Conservation (phyloP, 1,284 basidiomycete genomes). For the Ganoderma multipileum region DNA sequence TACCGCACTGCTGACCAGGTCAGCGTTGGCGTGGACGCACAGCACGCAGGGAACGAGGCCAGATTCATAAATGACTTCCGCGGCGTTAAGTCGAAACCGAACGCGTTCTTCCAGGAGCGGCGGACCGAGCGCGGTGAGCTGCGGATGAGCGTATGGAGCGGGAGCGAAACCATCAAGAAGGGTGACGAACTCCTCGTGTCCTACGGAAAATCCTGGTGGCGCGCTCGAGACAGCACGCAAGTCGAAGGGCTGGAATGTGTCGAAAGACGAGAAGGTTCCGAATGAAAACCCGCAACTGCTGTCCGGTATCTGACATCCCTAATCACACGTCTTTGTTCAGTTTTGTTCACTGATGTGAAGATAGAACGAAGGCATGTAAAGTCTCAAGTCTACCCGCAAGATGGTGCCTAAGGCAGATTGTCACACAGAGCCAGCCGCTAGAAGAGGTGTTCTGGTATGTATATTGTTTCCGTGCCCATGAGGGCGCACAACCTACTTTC, state of each 20-base stretch:
- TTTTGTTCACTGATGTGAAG: background rate
- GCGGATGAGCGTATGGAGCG: conserved; percentile 80
- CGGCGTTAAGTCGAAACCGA: conserved; percentile 71
- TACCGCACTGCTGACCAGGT: conserved; percentile 59
- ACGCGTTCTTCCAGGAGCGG: conserved; percentile 76
- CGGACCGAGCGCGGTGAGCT: conserved; percentile 66
- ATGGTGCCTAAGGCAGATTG: background rate
- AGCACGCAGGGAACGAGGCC: conserved; percentile 80
- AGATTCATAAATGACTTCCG: conserved; percentile 91
- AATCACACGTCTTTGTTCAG: no score
- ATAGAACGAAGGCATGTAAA: background rate
- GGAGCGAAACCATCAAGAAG: conserved; percentile 67
- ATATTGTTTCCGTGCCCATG: background rate
- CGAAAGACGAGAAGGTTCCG: background rate
- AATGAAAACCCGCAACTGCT: background rate
- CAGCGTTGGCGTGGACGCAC: conserved; percentile 78
- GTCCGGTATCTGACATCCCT: conserved; percentile 1
- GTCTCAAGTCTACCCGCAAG: background rate
- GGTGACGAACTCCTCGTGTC: conserved; percentile 89
- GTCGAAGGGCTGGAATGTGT: background rate
- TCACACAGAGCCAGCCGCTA: background rate
- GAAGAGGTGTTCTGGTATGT: background rate
- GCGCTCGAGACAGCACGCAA: conserved; percentile 42
- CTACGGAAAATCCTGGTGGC: conserved; percentile 96
- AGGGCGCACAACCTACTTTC: background rate